Conservation (phyloP, 78 protist species). For the Cavenderia fasciculata region DNA sequence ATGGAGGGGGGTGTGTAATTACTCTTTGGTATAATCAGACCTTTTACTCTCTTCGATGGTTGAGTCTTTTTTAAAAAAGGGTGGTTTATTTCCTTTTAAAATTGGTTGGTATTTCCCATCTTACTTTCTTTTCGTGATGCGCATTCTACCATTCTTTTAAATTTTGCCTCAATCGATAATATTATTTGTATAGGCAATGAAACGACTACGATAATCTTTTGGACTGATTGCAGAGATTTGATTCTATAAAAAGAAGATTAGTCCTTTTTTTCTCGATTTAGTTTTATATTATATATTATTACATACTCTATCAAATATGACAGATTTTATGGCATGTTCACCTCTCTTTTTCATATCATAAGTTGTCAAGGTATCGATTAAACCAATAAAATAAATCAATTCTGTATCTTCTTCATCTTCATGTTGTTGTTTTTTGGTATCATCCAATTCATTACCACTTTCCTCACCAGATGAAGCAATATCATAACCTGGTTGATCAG, state of each 20-base stretch:
- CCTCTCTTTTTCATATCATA: constrained; percentile 79
- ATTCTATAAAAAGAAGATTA: constrained; percentile 4
- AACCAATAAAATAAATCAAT: constrained; percentile 46
- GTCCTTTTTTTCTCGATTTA: not conserved
- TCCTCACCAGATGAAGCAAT: not conserved
- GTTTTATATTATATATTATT: not conserved
- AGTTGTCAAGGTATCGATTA: constrained; percentile 75
- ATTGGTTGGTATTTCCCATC: too few relatives aligned
- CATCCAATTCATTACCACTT: not conserved
- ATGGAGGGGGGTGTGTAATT: too few relatives aligned
- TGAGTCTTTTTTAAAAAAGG: too few relatives aligned
- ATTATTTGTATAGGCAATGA: constrained; percentile 41
- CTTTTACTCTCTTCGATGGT: too few relatives aligned
- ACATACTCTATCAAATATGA: constrained; percentile 65
- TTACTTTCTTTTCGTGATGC: too few relatives aligned
- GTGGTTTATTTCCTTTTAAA: too few relatives aligned
- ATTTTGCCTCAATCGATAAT: constrained; percentile 41
- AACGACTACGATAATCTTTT: constrained; percentile 46
- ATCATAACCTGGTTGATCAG: not conserved
- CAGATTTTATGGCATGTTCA: constrained; percentile 77
- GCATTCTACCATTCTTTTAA: too few relatives aligned
- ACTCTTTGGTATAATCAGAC: too few relatives aligned
- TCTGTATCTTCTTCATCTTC: not conserved
- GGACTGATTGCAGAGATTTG: constrained; percentile 68
- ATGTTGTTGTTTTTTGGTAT: not conserved